A percentile compares a stretch with the other conserved stretches of the same genome.
phyloP scores from a whole-genome alignment of 192 early-diverging fungal species.

The Umbelopsis sp. region DNA sequence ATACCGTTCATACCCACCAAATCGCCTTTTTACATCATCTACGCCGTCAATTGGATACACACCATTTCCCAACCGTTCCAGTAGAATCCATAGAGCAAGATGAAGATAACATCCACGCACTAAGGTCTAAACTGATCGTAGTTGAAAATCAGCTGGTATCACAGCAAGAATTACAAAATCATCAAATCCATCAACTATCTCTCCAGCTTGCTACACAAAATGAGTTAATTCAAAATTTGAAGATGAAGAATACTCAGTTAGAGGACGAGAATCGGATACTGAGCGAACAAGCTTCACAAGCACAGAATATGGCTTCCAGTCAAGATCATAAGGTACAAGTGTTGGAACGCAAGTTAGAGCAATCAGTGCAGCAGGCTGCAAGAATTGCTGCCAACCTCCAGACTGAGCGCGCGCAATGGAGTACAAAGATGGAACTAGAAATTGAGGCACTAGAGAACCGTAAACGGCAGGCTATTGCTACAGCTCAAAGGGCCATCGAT shows the following conservation, averaged over 20 bases:
- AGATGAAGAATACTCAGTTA: not conserved
- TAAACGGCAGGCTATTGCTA: slow-evolving; percentile 1
- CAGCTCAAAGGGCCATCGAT: slow-evolving; percentile 6
- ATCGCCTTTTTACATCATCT: slow-evolving; percentile 5
- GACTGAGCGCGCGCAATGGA: not conserved
- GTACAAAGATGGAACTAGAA: not conserved
- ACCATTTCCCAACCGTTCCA: not conserved
- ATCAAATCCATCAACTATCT: slow-evolving; percentile 12
- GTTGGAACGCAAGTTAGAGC: not conserved
- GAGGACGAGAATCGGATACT: not conserved
- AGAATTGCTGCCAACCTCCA: not conserved
- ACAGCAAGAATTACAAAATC: not conserved
- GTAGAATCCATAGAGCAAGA: not conserved
- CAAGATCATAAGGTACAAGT: not conserved
- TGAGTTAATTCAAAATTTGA: not conserved
- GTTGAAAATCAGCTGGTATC: not conserved
- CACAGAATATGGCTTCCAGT: not conserved
- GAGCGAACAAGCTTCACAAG: not conserved
- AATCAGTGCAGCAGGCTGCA: slow-evolving; percentile 15
- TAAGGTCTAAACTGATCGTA: not conserved
- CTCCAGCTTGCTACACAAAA: not conserved
- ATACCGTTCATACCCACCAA: not conserved
- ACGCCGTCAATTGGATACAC: not conserved
- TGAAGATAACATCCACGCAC: not conserved
- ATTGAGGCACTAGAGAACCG: not conserved